phyloP scores from a whole-genome alignment of 768 basidiomycete genomes.

The Leccinum olivaceopallidum region DNA sequence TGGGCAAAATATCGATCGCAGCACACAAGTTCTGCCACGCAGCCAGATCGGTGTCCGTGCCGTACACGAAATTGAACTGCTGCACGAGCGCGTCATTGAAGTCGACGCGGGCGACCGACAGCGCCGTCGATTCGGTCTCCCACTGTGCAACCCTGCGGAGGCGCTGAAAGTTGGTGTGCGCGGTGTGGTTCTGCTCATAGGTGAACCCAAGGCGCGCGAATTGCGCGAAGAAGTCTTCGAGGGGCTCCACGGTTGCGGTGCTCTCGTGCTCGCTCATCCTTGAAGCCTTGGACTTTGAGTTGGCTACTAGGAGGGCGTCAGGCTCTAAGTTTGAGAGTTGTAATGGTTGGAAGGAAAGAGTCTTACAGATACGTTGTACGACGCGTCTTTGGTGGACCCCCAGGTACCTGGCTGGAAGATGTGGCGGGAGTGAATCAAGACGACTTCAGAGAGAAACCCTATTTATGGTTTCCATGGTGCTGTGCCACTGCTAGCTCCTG shows the following conservation, averaged over 20 bases:
- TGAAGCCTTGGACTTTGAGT: background rate
- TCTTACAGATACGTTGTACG: background rate
- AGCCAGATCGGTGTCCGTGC: constrained; percentile 15
- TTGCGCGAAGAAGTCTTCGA: constrained; percentile 26
- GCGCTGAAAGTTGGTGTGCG: constrained; percentile 22
- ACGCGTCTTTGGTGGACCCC: background rate
- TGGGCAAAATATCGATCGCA: constrained; percentile 21
- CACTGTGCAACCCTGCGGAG: constrained; percentile 10
- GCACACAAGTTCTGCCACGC: constrained; percentile 30
- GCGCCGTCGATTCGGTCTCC: background rate
- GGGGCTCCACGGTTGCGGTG: constrained; percentile 15
- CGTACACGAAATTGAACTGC: constrained; percentile 29
- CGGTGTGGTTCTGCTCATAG: constrained; percentile 15
- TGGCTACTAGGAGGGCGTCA: background rate
- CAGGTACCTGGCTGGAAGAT: background rate
- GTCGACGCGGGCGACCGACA: background rate
- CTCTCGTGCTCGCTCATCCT: background rate
- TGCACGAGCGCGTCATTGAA: constrained; percentile 25
- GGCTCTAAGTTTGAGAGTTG: background rate
- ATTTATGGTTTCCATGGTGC: background rate
- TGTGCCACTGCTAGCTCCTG: background rate
- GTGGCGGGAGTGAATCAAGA: background rate
- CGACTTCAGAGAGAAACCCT: background rate
- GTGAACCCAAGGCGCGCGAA: constrained; percentile 18
- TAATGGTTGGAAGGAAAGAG: background rate